Percentiles rank a stretch among this genome's conserved stretches.
Conservation (phyloP, 2,329 filamentous ascomycete genomes). For the Biscogniauxia mediterranea region DNA sequence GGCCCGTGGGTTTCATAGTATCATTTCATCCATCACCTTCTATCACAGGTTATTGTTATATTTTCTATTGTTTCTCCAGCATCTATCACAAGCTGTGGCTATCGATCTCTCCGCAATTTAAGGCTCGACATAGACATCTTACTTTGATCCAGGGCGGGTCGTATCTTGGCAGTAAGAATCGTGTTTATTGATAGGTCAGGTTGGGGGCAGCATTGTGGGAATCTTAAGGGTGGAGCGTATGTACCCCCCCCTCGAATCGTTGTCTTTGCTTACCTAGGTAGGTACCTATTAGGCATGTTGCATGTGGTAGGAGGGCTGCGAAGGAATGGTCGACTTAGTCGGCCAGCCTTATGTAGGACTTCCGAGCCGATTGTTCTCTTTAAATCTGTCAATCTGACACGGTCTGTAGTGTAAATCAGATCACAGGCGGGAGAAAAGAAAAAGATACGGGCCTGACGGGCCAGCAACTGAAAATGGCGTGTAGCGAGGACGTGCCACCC, state of each 20-base stretch:
- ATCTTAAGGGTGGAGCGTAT: background rate
- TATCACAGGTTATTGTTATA: background rate
- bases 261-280: background rate
- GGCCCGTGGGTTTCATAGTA: background rate
- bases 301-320: background rate
- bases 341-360: background rate
- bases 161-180: background rate
- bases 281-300: background rate
- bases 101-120: background rate
- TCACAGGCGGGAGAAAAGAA: background rate
- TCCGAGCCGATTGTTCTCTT: background rate
- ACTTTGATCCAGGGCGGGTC: background rate
- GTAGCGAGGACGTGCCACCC: background rate
- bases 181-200: background rate
- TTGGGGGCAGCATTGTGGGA: background rate
- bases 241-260: background rate
- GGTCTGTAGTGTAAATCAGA: background rate
- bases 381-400: background rate
- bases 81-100: background rate
- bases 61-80: background rate
- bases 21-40: background rate
- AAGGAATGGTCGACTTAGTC: background rate
- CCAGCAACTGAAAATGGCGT: background rate
- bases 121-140: background rate
- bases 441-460: background rate